phyloP scores from a whole-genome alignment of 441 rosid genomes.

The Omphalea diandra region DNA sequence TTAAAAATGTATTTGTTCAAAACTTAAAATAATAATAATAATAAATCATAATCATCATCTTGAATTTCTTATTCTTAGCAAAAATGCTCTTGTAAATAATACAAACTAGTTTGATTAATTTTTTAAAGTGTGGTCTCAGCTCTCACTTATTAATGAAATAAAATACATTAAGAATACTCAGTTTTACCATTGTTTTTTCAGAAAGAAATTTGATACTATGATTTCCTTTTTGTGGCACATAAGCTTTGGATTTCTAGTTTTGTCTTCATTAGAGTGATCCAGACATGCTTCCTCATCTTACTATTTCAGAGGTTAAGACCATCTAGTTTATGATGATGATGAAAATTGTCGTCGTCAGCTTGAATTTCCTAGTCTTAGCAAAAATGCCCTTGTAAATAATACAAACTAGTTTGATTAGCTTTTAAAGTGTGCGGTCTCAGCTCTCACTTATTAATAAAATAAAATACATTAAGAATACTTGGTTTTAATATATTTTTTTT shows the following conservation, averaged over 20 bases:
- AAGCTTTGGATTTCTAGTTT: too few species aligned
- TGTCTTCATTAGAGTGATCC: too few species aligned
- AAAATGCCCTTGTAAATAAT: not conserved
- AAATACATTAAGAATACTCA: not conserved
- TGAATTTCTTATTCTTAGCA: not conserved
- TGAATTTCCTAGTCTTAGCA: not conserved
- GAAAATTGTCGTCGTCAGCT: too few species aligned
- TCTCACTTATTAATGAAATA: not conserved
- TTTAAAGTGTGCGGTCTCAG: not conserved
- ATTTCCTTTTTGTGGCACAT: too few species aligned
- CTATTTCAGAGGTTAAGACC: too few species aligned
- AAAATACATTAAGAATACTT: not conserved
- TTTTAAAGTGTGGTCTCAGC: not conserved
- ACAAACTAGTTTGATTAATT: not conserved
- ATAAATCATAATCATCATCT: too few species aligned
- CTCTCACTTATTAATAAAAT: not conserved
- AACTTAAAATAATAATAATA: too few species aligned
- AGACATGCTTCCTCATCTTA: too few species aligned
- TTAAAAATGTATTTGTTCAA: too few species aligned
- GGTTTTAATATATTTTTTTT: not conserved
- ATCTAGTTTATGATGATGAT: too few species aligned
- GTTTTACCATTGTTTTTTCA: not conserved
- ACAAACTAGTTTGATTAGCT: not conserved
- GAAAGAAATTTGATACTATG: too few species aligned
- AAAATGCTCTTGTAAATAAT: not conserved